These are phyloP conservation scores for Trypanosoma rangeli DNA, from an alignment of 208 protist genomes.

Conservation along the genomic window DNA sequence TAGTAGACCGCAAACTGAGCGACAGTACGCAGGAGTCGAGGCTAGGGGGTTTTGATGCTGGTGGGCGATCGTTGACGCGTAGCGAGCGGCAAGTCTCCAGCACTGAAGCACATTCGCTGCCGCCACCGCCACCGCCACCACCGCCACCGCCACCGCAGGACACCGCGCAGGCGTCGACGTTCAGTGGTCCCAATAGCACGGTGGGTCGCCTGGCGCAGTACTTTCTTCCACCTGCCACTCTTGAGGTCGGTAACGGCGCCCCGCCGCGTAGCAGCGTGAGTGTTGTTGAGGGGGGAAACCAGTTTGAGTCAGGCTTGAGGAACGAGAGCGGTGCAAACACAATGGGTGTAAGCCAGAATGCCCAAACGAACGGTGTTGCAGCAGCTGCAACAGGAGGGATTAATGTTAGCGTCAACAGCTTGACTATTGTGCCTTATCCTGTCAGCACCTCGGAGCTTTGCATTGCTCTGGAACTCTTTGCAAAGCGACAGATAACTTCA, in stretches of 20 bases:
- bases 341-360: not conserved
- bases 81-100: not conserved
- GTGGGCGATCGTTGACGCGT: not conserved
- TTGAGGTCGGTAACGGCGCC: not conserved
- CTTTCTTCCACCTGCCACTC: conserved; percentile 14
- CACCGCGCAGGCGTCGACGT: conserved; percentile 27
- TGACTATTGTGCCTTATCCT: not conserved
- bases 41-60: not conserved
- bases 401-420: not conserved
- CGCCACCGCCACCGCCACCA: too few relatives aligned
- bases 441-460: conserved; percentile 49
- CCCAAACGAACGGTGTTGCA: not conserved
- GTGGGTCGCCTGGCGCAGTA: conserved; percentile 32
- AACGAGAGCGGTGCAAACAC: not conserved
- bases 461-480: conserved; percentile 76
- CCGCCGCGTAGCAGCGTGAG: not conserved
- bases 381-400: conserved; percentile 1
- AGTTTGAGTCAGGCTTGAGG: not conserved
- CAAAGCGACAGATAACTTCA: conserved; percentile 65
- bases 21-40: conserved; percentile 26
- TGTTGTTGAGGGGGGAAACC: not conserved
- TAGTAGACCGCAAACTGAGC: conserved; percentile 76
- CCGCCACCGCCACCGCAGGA: not conserved
- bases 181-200: conserved; percentile 18
- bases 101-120: conserved; percentile 1